Base-by-base conservation (phyloP, 345 rosid species). In the Erucastrum elatum region DNA sequence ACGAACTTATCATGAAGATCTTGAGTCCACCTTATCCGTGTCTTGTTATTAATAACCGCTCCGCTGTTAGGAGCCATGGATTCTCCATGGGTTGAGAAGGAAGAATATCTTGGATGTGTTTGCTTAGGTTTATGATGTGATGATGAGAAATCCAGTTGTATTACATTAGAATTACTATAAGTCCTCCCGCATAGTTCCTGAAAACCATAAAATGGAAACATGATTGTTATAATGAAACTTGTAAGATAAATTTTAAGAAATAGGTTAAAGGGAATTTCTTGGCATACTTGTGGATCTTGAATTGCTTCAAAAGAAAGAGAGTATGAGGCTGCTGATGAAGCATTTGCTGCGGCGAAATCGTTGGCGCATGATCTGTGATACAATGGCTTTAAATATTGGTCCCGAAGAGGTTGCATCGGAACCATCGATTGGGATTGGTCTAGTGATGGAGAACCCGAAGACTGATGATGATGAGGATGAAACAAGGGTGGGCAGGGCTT, bases 1-100 rank as follows among this genome's bases (percentile, higher is more conserved):
- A 92, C 95, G 46, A 94, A 94, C 84, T 89, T 92, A 75, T 91
- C 88, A 71, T 94, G 98, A 15, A 94, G 97, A 86, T 89, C 93
- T 68, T 85, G 94, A 72, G 88, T 92, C 97, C 99, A 95, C 80
- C 94, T 85, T 55, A 95, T 85, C 67, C 99, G 73, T 5, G 87
- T 88, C 86, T 91, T 92, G 77, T 66, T 78, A 37, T 15, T 63
- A 3, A 7, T 61, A 41, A 39, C 68, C 25, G 68, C 49, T 13
- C 72, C 74, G 61, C 75, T 73, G 5, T 61, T 68, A n/a, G 79
- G 61, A 69, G 68, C 67, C 72, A 66, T 6, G 0, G 68, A 65
- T 2, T 68, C 82, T 64, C 82, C 68, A 59, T 75, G 72, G 3
- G 13, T 55, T 64, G 76, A 75, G 41, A 75, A 70, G 7, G 76